These are phyloP conservation scores for Dactylellina sp. DNA, from an alignment of 2,329 filamentous ascomycete species.

Conservation along the genomic window DNA sequence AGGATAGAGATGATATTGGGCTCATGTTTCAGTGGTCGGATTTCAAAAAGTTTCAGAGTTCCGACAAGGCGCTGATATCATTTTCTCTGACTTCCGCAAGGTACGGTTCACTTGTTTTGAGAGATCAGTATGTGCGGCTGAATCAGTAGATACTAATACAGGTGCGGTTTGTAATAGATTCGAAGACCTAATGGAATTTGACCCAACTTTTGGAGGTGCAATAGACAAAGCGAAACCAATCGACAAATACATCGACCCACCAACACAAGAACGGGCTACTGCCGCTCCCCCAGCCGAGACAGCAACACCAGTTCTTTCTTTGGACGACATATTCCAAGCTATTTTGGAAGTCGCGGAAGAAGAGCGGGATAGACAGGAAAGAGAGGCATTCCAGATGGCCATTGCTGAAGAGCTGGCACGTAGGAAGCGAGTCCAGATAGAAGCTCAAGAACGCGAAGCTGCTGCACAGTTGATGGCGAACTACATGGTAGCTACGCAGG, in stretches of 20 bases:
- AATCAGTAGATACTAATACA: too few species aligned
- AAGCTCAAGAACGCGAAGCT: constrained; percentile 51
- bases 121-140: too few species aligned
- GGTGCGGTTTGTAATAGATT: constrained; percentile 24
- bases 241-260: constrained; percentile 30
- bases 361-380: constrained; percentile 44
- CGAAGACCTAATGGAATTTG: constrained; percentile 49
- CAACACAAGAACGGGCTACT: constrained; percentile 24
- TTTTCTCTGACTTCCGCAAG: constrained; percentile 38
- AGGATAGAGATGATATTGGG: constrained; percentile 45
- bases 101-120: constrained; percentile 8
- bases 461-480: constrained; percentile 45
- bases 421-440: constrained; percentile 34
- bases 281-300: background rate
- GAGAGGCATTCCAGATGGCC: constrained; percentile 46
- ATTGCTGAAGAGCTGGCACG: constrained; percentile 47
- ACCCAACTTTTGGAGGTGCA: constrained; percentile 33
- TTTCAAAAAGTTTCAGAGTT: constrained; percentile 42
- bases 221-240: constrained; percentile 37
- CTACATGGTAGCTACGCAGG: constrained; percentile 52
- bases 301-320: constrained; percentile 8
- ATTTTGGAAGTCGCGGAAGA: constrained; percentile 48
- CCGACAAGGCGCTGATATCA: constrained; percentile 49
- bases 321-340: constrained; percentile 48
- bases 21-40: constrained; percentile 50